Evolutionary conservation across 495 filamentous ascomycete species (phyloP).

Genomic region (Aspergillus steynii): DNA sequence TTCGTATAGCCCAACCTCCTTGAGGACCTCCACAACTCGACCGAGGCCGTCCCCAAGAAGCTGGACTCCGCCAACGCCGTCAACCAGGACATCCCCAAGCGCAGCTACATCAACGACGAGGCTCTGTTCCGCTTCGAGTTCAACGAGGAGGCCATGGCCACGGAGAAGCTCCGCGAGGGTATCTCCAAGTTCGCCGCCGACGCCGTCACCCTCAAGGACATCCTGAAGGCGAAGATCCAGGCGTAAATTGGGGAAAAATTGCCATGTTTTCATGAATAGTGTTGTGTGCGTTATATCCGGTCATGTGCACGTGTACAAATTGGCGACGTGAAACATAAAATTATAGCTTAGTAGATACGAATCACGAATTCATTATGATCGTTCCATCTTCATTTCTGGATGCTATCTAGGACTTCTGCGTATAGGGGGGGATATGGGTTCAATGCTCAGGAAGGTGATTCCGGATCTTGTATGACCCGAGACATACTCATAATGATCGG

Average conservation of each 20-base stretch:
- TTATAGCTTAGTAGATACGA: slow-evolving; percentile 39
- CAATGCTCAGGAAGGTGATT: too few species aligned
- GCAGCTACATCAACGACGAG: slow-evolving; percentile 88
- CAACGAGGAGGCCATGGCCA: slow-evolving; percentile 99
- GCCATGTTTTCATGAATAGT: slow-evolving; percentile 21
- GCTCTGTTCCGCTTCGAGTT: slow-evolving; percentile 94
- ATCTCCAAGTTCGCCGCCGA: slow-evolving; percentile 99
- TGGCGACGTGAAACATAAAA: slow-evolving; percentile 24
- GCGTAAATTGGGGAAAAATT: slow-evolving; percentile 34
- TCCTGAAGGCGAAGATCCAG: slow-evolving; percentile 83
- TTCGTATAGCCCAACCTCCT: slow-evolving; percentile 76
- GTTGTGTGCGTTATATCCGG: slow-evolving; percentile 17
- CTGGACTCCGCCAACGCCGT: slow-evolving; percentile 68
- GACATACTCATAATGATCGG: too few species aligned
- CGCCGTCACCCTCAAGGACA: slow-evolving; percentile 88
- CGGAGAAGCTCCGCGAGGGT: slow-evolving; percentile 97
- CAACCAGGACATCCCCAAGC: slow-evolving; percentile 77
- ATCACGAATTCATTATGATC: slow-evolving; percentile 24
- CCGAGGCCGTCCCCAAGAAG: slow-evolving; percentile 83
- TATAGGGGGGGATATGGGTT: too few species aligned
- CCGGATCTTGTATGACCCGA: too few species aligned
- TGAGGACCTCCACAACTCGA: slow-evolving; percentile 87
- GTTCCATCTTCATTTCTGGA: slow-evolving; percentile 6
- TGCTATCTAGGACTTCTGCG: neutral
- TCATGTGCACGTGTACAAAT: slow-evolving; percentile 18